Conservation (phyloP, 2,329 filamentous ascomycete species). For the Cytospora schulzeri region DNA sequence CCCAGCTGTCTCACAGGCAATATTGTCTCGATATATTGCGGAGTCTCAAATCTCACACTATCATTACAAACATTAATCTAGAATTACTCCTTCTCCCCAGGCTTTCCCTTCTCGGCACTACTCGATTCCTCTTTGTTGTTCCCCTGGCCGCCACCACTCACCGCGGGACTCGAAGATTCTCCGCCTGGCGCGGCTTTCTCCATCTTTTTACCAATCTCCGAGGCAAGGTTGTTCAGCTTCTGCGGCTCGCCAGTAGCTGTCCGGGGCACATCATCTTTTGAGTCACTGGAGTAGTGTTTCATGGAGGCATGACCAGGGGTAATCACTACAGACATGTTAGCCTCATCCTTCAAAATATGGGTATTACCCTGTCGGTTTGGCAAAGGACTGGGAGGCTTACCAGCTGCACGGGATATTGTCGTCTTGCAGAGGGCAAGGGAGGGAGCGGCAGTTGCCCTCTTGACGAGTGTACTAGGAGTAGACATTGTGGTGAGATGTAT, state of each 20-base stretch:
- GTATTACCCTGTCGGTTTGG: not conserved
- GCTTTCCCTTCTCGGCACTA: not conserved
- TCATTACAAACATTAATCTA: not conserved
- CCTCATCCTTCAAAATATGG: too few relatives aligned
- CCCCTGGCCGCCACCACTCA: not conserved
- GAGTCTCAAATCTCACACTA: not conserved
- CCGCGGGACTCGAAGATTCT: not conserved
- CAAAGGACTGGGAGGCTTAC: not conserved
- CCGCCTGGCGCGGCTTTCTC: not conserved
- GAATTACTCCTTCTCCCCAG: not conserved
- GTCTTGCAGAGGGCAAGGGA: not conserved
- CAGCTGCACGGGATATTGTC: constrained; percentile 3
- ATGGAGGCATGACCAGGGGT: not conserved
- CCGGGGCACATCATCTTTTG: constrained; percentile 1
- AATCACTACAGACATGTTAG: constrained; percentile 1
- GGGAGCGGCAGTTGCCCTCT: not conserved
- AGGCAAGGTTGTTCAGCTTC: constrained; percentile 5
- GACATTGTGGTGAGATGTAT: not conserved
- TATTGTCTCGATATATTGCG: too few relatives aligned
- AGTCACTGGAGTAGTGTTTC: not conserved
- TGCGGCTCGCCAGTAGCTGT: constrained; percentile 5
- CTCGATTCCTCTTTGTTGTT: not conserved
- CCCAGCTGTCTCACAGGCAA: not conserved
- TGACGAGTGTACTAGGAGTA: not conserved
- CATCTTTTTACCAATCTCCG: constrained; percentile 7